Evolutionary conservation across 164 flowering plant species (phyloP).

Genomic region (Vitis amurensis): DNA sequence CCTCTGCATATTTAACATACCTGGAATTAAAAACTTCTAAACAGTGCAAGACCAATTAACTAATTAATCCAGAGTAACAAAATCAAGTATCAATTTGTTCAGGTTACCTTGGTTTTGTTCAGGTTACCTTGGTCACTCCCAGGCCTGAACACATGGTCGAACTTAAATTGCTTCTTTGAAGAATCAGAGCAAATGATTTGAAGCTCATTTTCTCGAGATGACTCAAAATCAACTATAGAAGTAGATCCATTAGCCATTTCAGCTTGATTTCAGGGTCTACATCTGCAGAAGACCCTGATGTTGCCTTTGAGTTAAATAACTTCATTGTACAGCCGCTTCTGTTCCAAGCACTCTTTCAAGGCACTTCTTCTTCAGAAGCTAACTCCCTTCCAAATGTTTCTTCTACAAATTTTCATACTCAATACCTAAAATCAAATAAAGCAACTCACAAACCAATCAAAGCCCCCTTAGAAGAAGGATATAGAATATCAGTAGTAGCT

Average conservation of each 20-base stretch:
- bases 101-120: too few relatives aligned
- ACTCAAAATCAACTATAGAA: slow-evolving; percentile 62
- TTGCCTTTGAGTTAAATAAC: slow-evolving; percentile 87
- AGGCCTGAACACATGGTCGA: slow-evolving; percentile 77
- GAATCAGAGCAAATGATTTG: slow-evolving; percentile 62
- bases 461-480: too few relatives aligned
- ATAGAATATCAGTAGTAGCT: too few relatives aligned
- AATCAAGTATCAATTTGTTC: too few relatives aligned
- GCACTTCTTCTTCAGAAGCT: background rate
- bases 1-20: slow-evolving; percentile 44
- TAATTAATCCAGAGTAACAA: background rate
- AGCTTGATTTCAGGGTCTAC: slow-evolving; percentile 66
- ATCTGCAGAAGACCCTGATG: slow-evolving; percentile 89
- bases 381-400: slow-evolving; percentile 1
- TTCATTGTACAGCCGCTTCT: slow-evolving; percentile 84
- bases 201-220: slow-evolving; percentile 66
- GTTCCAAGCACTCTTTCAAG: slow-evolving; percentile 52
- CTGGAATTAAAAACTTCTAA: too few relatives aligned
- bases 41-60: background rate
- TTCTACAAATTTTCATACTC: too few relatives aligned
- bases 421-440: too few relatives aligned
- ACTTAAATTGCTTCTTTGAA: slow-evolving; percentile 73
- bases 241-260: slow-evolving; percentile 54
- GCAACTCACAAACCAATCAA: too few relatives aligned
- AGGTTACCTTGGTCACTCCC: slow-evolving; percentile 73